Evolutionary conservation across 306 rosid species (phyloP).

Genomic region (Quercus parvula): DNA sequence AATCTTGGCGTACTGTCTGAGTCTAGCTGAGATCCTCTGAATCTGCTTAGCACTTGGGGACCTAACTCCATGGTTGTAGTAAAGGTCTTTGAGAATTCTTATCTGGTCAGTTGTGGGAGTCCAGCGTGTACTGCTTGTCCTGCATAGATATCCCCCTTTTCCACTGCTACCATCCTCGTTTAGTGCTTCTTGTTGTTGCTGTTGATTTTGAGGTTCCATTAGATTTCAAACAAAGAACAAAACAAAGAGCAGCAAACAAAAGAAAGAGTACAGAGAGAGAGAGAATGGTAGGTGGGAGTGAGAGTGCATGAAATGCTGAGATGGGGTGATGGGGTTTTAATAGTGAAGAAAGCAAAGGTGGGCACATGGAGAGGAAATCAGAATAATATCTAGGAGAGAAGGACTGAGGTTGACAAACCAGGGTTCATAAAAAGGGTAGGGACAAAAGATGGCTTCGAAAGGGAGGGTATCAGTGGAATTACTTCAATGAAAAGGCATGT

Average conservation of each 20-base stretch:
- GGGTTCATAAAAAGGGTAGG: constrained; percentile 79
- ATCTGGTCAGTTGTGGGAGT: constrained; percentile 95
- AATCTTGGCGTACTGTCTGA: constrained; percentile 91
- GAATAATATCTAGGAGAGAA: constrained; percentile 75
- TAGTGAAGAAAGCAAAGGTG: too few species aligned
- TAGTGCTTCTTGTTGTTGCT: constrained; percentile 8
- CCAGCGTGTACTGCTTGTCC: constrained; percentile 94
- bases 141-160: constrained; percentile 48
- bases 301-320: constrained; percentile 26
- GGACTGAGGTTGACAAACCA: constrained; percentile 85
- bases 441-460: constrained; percentile 48
- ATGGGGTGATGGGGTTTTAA: background rate
- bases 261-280: background rate
- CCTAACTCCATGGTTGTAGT: constrained; percentile 87
- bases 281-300: constrained; percentile 18
- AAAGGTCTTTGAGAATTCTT: constrained; percentile 86
- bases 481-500: too few species aligned
- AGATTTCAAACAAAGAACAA: constrained; percentile 20
- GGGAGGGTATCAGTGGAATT: too few species aligned
- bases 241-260: background rate
- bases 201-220: constrained; percentile 34
- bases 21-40: constrained; percentile 90
- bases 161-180: constrained; percentile 42
- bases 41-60: constrained; percentile 96
- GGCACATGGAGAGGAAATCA: constrained; percentile 70